phyloP scores from a whole-genome alignment of 73 alveolate species.

The Symbiodinium natans region DNA sequence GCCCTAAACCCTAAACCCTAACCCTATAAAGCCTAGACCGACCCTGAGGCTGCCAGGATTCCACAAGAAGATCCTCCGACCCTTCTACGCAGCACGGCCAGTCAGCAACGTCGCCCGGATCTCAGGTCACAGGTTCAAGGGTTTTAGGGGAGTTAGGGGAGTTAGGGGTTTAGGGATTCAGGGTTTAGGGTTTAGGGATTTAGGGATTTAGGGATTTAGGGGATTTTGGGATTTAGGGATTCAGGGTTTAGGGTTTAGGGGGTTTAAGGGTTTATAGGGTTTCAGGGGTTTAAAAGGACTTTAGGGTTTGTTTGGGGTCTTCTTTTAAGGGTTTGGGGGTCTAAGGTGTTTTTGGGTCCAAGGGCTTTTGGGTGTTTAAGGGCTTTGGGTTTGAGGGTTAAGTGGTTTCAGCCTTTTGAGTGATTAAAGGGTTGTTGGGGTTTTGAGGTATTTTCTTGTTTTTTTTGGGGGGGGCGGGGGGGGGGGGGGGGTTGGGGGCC shows the following conservation, averaged over 20 bases:
- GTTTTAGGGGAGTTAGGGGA: neutral
- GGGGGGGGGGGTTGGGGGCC: too few relatives aligned
- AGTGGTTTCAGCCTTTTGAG: too few relatives aligned
- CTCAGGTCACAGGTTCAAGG: neutral
- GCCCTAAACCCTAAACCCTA: neutral
- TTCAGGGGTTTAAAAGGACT: too few relatives aligned
- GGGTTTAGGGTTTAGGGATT: neutral
- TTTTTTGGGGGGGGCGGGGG: too few relatives aligned
- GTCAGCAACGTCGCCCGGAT: slow-evolving; percentile 18
- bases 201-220: neutral
- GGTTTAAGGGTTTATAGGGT: too few relatives aligned
- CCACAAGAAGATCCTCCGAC: neutral
- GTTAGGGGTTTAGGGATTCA: neutral
- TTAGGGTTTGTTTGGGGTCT: too few relatives aligned
- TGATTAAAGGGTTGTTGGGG: too few relatives aligned
- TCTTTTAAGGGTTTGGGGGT: neutral
- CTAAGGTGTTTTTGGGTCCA: neutral
- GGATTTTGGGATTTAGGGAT: neutral
- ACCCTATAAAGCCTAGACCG: neutral
- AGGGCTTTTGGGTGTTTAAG: too few relatives aligned
- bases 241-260: too few relatives aligned
- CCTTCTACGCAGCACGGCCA: slow-evolving; percentile 16
- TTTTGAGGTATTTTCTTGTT: too few relatives aligned
- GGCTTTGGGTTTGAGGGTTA: too few relatives aligned
- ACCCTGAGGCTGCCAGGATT: neutral